Conservation (phyloP, 2,329 filamentous ascomycete species). For the Paracorniculantispora psalliotae region DNA sequence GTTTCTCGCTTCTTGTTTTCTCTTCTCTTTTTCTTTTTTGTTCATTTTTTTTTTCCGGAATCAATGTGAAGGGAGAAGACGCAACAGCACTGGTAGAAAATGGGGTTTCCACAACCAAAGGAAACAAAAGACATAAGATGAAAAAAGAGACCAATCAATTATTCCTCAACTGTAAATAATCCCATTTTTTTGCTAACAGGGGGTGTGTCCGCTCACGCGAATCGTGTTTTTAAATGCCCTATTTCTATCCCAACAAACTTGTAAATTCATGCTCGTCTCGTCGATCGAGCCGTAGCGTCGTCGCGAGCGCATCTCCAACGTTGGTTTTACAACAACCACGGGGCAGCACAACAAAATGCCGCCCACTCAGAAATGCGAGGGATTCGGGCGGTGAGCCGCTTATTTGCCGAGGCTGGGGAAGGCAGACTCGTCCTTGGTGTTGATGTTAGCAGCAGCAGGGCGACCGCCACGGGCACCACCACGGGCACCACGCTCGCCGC, state of each 20-base stretch:
- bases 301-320: background rate
- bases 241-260: conserved; percentile 9
- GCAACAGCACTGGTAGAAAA: background rate
- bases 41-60: background rate
- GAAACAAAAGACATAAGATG: background rate
- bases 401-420: conserved; percentile 58
- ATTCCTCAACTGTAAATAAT: background rate
- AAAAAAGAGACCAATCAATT: background rate
- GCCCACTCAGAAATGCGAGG: conserved; percentile 4
- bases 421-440: conserved; percentile 52
- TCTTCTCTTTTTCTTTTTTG: background rate
- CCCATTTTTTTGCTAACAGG: background rate
- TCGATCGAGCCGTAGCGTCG: background rate
- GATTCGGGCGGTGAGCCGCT: conserved; percentile 18
- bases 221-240: background rate
- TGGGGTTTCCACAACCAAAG: background rate
- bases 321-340: background rate
- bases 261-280: background rate
- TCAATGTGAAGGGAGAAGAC: background rate
- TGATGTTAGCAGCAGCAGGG: conserved; percentile 45
- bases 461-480: conserved; percentile 36
- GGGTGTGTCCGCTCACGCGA: conserved; percentile 3
- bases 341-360: background rate
- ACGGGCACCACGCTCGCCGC: conserved; percentile 30
- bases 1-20: background rate